Conservation (phyloP, 257 asterid genomes). For the Linaria vulgaris region DNA sequence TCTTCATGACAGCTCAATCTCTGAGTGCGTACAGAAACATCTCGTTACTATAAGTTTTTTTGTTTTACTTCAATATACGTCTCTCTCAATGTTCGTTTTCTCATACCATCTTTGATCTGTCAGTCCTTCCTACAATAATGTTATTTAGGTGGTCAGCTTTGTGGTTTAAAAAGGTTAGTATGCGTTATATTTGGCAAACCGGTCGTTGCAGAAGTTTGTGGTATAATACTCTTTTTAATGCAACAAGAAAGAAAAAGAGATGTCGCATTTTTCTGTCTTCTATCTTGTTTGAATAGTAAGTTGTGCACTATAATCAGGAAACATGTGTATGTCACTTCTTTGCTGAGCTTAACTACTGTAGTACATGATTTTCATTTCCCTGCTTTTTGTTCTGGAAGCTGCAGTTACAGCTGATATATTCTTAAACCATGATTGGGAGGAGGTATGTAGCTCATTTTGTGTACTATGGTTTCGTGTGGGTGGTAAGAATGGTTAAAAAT, state of each 20-base stretch:
- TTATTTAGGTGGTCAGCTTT: conserved; percentile 1
- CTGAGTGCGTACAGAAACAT: neutral
- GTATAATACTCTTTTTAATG: neutral
- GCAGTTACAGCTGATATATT: conserved; percentile 72
- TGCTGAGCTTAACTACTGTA: conserved; percentile 54
- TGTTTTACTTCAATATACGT: neutral
- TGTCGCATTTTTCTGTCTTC: neutral
- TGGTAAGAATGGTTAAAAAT: conserved; percentile 6
- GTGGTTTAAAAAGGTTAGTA: conserved; percentile 6
- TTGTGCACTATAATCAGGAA: conserved; percentile 15
- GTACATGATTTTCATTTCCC: conserved; percentile 66
- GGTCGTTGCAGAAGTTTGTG: neutral
- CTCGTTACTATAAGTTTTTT: neutral
- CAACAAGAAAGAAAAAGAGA: too few species aligned
- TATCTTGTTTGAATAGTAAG: neutral
- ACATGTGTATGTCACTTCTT: conserved; percentile 17
- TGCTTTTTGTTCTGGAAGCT: conserved; percentile 74
- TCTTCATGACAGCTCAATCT: neutral
- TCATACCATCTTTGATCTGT: conserved; percentile 3
- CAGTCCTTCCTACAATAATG: neutral
- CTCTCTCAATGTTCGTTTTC: neutral
- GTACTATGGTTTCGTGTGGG: conserved; percentile 9
- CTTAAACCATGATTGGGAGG: conserved; percentile 79
- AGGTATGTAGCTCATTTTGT: conserved; percentile 45
- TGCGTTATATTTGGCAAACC: conserved; percentile 18